A percentile compares a stretch with the other conserved stretches of the same genome.
Conservation (phyloP, 441 rosid genomes). For the Jatropha podagrica region DNA sequence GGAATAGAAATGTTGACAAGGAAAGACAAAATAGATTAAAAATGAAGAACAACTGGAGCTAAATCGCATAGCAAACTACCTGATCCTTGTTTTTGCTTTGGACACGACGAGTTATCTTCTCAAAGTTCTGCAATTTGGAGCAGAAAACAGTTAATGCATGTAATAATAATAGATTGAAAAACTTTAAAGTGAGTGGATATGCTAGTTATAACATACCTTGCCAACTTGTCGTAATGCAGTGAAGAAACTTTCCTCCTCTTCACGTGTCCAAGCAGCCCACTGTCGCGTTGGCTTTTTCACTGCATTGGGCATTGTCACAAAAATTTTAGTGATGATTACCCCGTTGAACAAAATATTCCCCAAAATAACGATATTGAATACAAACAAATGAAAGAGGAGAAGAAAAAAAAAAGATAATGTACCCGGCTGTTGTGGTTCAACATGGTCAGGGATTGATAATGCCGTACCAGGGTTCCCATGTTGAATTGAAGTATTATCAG, state of each 20-base stretch:
- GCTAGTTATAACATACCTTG: constrained; percentile 50
- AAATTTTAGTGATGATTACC: background rate
- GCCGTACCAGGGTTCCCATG: constrained; percentile 40
- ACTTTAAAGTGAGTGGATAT: constrained; percentile 10
- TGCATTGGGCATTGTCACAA: constrained; percentile 30
- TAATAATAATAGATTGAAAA: background rate
- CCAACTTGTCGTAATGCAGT: constrained; percentile 98
- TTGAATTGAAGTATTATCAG: constrained; percentile 43
- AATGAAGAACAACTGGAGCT: constrained; percentile 17
- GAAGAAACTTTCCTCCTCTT: constrained; percentile 98
- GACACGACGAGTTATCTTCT: constrained; percentile 94
- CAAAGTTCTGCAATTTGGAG: constrained; percentile 71
- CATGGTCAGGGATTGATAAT: constrained; percentile 38
- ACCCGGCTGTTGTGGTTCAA: constrained; percentile 57
- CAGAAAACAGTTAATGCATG: constrained; percentile 20
- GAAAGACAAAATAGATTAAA: constrained; percentile 17
- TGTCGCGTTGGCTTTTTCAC: constrained; percentile 89
- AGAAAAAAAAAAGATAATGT: constrained; percentile 25
- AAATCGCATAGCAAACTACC: constrained; percentile 45
- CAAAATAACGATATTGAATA: constrained; percentile 6
- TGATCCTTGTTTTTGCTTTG: constrained; percentile 99
- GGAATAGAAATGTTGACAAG: constrained; percentile 20
- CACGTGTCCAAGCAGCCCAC: constrained; percentile 99
- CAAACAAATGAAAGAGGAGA: background rate
- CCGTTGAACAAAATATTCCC: constrained; percentile 3